Percentiles rank a stretch among this genome's conserved stretches.
Conservation (phyloP, 2,329 filamentous ascomycete species). For the Pseudogymnoascus sp. region DNA sequence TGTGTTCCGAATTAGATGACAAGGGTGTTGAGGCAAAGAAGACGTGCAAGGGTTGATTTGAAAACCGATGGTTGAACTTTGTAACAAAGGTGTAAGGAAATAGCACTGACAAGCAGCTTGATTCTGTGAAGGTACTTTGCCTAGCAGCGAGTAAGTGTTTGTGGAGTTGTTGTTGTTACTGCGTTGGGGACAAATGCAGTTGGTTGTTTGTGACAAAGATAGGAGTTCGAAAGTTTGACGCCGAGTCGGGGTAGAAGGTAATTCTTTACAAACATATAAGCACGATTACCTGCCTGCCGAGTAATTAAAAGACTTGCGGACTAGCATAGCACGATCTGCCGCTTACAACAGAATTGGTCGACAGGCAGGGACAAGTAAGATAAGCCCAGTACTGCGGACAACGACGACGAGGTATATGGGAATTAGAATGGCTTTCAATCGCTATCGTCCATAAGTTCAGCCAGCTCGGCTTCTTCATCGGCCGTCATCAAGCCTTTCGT, state of each 20-base stretch:
- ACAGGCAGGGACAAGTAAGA: not conserved
- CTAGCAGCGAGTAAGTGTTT: not conserved
- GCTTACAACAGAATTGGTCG: not conserved
- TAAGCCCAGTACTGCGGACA: not conserved
- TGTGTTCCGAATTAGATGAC: not conserved
- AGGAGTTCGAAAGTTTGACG: not conserved
- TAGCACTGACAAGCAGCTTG: not conserved
- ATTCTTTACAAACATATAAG: not conserved
- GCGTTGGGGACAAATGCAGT: not conserved
- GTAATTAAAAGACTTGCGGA: not conserved
- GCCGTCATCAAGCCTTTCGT: conserved; percentile 59
- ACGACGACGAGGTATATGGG: not conserved
- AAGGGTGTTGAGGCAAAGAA: not conserved
- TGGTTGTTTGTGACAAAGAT: not conserved
- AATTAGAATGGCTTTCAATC: conserved; percentile 34
- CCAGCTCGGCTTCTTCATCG: conserved; percentile 88
- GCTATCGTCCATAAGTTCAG: conserved; percentile 77
- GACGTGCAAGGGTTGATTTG: not conserved
- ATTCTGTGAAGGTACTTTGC: not conserved
- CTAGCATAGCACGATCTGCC: not conserved
- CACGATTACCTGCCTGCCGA: not conserved
- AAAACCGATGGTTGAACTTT: not conserved
- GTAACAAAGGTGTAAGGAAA: not conserved
- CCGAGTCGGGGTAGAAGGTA: not conserved
- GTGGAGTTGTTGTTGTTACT: not conserved